Evolutionary conservation across 352 stramenopile species (phyloP), one percentile per base, ranked within the genome.

Genomic region (Phytophthora litchii): DNA sequence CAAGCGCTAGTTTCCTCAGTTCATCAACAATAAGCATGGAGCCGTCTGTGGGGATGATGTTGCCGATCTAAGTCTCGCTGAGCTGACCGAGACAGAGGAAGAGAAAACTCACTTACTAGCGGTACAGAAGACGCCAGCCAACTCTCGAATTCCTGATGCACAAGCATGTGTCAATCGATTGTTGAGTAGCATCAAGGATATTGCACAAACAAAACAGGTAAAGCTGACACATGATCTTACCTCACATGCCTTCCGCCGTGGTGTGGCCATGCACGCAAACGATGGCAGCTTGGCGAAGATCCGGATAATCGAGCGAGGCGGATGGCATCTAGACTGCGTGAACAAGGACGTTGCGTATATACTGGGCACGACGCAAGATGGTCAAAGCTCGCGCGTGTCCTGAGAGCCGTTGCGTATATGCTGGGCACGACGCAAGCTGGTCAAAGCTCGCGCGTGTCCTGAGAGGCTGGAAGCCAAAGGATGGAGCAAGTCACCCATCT

Each of bases 1-100:
- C 41, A 48, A 48, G 25, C 20, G 21, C 25, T 21, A 19, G n/a
- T 35, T 48, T 21, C 41, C 4, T 48, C 41, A 34, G 21, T 46
- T 46, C 25, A 16, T 21, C 13, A 21, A 4, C n/a, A 42, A 21
- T 8, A 42, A 48, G 21, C 41, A 14, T 21, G 31, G 4, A n/a
- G 21, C 12, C 11, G 21, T n/a, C 17, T 21, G 11, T 20, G 21
- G 2, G 4, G 23, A 21, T 1, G 41, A 48, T 31, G 13, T 48
- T 19, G 41, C 29, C 13, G 41, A 48, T 12, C 14, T 48, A 16
- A 34, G 29, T 34, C 29, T 34, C 29, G 6, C 10, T 34, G 29
- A 34, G 29, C 29, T 34, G 6, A 3, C 10, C 29, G 29, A 34
- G 29, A 34, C 29, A 9, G 29, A 34, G 3, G 29, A 34, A 34